A percentile compares a stretch with the other conserved stretches of the same genome.
Conservation (phyloP, 768 basidiomycete species). For the Naganishia vaughanmartiniae region DNA sequence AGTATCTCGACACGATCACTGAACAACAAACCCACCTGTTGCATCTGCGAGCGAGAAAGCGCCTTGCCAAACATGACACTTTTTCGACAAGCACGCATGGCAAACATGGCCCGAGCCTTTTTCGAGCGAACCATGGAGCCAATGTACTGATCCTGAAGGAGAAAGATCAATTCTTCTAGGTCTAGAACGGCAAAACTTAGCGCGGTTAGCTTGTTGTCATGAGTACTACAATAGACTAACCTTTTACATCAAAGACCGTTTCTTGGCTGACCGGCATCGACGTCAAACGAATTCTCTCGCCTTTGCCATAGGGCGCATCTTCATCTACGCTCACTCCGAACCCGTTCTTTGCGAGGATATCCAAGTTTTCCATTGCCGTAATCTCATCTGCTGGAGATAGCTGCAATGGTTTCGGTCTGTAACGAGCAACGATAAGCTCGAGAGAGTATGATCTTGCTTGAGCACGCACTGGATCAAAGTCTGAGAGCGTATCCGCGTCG, state of each 20-base stretch:
- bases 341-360: constrained; percentile 79
- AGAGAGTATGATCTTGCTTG: not conserved
- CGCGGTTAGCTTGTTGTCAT: constrained; percentile 21
- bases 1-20: not conserved
- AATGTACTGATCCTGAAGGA: constrained; percentile 71
- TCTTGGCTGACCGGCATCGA: constrained; percentile 90
- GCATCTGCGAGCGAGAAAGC: constrained; percentile 75
- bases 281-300: constrained; percentile 60
- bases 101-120: constrained; percentile 93
- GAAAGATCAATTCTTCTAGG: constrained; percentile 84
- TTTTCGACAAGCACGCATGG: constrained; percentile 89
- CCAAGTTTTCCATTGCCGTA: constrained; percentile 77
- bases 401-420: constrained; percentile 72
- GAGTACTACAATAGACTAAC: constrained; percentile 53
- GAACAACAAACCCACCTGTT: constrained; percentile 43
- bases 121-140: constrained; percentile 87
- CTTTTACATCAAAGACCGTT: constrained; percentile 83
- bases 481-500: constrained; percentile 85
- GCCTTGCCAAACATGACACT: constrained; percentile 95
- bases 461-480: constrained; percentile 68
- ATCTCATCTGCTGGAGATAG: constrained; percentile 87
- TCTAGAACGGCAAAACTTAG: constrained; percentile 59
- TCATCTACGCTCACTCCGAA: constrained; percentile 73
- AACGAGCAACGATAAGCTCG: not conserved
- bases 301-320: constrained; percentile 54